Evolutionary conservation across 225 moss, liverwort and hornwort species (phyloP), one percentile per base, ranked within the genome.

Genomic region (Bryum argenteum): DNA sequence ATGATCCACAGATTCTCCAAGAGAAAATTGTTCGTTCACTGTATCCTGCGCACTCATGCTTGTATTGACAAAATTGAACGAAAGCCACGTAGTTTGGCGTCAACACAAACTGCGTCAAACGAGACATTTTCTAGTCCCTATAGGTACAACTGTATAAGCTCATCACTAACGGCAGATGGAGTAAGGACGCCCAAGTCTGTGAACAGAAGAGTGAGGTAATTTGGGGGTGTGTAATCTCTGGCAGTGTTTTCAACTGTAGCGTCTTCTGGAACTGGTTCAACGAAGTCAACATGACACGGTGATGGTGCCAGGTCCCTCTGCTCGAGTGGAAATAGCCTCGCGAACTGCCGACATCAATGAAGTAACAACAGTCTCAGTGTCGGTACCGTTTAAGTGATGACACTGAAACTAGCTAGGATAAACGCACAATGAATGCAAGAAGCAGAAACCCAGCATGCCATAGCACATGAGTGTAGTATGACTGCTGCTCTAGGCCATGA

Each of bases 131-230:
- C 5, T 48, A 42, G 33, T 73, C 12, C n/a, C 57, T 75, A 88
- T 23, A 89, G 86, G 69, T 90, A 87, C 22, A 91, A 84, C 72
- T 91, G 89, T 64, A 89, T 91, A 13, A 90, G 69, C 75, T 93
- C 91, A 70, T 91, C 84, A 60, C 91, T 91, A 26, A 85, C 91
- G 62, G 90, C 84, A 57, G 90, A 90, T 22, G 93, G 87, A 48
- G 86, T 91, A 64, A 93, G 76, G 47, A 89, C 90, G 48, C 87
- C 89, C 78, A 90, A 72, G 56, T 93, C 90, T 48, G 94, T 94
- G 77, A 89, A 83, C 69, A 96, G 82, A 14, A 89, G 94, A 13
- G 89, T 86, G 41, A 93, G 80, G 77, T 79, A 91, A 58, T 83
- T 82, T 0, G 83, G 86, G 52, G 82, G 86, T 3, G 88, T 90